Evolutionary conservation across 257 asterid genomes (phyloP).

Genomic region (Jaltomata sinuosa): DNA sequence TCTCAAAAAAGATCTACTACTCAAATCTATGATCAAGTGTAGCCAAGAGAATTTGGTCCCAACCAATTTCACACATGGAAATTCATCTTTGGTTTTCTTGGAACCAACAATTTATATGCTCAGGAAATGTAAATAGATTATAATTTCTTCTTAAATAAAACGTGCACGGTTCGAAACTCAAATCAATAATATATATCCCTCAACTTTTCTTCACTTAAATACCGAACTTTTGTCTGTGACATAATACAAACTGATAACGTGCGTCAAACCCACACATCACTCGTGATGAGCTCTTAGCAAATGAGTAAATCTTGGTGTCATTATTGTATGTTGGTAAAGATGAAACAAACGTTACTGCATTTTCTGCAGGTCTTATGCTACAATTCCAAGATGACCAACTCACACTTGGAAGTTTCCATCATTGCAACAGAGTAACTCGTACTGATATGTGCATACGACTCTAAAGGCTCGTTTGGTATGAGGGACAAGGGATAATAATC

Average conservation of each 20-base stretch:
- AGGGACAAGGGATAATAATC: no score
- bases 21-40: no score
- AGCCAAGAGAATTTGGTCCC: no score
- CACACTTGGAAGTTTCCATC: neutral
- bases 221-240: neutral
- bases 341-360: neutral
- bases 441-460: neutral
- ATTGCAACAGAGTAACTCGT: neutral
- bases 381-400: neutral
- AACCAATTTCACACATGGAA: no score
- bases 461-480: no score
- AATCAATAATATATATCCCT: no score
- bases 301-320: neutral
- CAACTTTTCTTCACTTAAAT: neutral
- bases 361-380: neutral
- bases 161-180: no score
- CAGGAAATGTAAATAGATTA: no score
- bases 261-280: neutral
- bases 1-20: no score
- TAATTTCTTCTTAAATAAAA: no score
- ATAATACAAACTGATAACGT: neutral
- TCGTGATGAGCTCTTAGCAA: neutral
- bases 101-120: no score
- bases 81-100: no score
- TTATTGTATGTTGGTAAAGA: neutral